A percentile compares a stretch with the other conserved stretches of the same genome.
Conservation (phyloP, 2,329 filamentous ascomycete species). For the Madurella mycetomatis region DNA sequence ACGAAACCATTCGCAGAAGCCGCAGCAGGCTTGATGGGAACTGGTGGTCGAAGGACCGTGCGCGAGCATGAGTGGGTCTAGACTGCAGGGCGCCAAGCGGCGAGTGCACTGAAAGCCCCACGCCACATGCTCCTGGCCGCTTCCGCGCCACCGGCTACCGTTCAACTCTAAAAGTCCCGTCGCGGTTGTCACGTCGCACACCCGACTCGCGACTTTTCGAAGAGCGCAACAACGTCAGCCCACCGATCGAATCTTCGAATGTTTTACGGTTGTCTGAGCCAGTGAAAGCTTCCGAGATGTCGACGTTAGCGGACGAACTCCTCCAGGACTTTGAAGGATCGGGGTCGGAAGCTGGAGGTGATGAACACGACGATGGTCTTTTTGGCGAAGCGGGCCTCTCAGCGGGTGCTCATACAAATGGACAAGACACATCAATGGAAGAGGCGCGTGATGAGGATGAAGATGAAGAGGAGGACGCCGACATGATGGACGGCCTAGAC, state of each 20-base stretch:
- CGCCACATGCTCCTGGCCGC: background rate
- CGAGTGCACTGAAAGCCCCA: background rate
- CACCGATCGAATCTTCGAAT: too few species aligned
- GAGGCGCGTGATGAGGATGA: slow-evolving; percentile 55
- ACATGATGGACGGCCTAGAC: slow-evolving; percentile 48
- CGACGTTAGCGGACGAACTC: slow-evolving; percentile 87
- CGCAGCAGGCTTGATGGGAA: too few species aligned
- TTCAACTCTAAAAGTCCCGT: background rate
- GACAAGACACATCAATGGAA: slow-evolving; percentile 53
- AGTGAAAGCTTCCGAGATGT: slow-evolving; percentile 51
- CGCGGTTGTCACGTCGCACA: slow-evolving; percentile 5
- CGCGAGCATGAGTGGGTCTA: background rate
- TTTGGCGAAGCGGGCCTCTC: slow-evolving; percentile 37
- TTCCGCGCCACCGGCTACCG: background rate
- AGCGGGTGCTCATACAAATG: slow-evolving; percentile 37
- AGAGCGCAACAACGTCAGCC: slow-evolving; percentile 17
- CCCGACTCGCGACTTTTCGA: background rate
- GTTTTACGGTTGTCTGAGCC: too few species aligned
- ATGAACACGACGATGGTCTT: slow-evolving; percentile 47
- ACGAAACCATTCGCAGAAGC: too few species aligned
- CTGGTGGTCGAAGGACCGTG: background rate
- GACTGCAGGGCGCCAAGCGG: background rate
- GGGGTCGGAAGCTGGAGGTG: slow-evolving; percentile 68
- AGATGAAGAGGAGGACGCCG: slow-evolving; percentile 59
- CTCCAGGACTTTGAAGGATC: slow-evolving; percentile 88